phyloP scores from a whole-genome alignment of 306 rosid genomes.

The Herpetospermum pedunculosum region DNA sequence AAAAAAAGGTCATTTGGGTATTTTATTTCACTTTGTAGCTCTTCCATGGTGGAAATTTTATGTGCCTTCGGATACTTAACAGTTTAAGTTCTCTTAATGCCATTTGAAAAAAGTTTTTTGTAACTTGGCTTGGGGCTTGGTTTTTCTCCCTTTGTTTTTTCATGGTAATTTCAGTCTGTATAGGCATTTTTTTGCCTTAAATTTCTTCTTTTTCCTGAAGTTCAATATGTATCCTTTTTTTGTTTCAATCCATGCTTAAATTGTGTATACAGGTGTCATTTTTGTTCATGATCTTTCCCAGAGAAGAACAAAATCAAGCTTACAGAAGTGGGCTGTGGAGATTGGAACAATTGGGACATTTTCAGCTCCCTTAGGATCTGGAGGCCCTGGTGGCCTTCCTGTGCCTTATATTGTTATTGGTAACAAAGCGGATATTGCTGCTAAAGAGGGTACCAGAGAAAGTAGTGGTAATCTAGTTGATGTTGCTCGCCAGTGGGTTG shows the following conservation, averaged over 20 bases:
- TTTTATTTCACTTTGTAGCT: neutral
- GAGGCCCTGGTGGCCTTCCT: constrained; percentile 95
- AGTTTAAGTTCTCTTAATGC: neutral
- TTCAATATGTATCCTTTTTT: neutral
- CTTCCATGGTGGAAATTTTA: neutral
- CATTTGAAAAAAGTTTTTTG: neutral
- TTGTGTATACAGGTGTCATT: constrained; percentile 64
- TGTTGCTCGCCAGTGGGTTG: constrained; percentile 97
- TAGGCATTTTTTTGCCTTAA: neutral
- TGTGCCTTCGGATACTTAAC: neutral
- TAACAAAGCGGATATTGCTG: constrained; percentile 89
- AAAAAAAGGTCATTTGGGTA: neutral
- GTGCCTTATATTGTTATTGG: constrained; percentile 85
- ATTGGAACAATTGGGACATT: constrained; percentile 81
- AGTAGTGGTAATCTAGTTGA: constrained; percentile 98
- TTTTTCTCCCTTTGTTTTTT: neutral
- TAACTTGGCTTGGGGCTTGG: neutral
- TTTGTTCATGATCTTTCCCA: constrained; percentile 99
- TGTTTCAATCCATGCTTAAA: constrained; percentile 11
- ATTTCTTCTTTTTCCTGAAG: neutral
- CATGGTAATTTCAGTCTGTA: neutral
- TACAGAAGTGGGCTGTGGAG: constrained; percentile 95
- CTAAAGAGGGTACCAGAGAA: constrained; percentile 82
- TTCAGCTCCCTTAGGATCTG: constrained; percentile 92
- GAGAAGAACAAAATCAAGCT: constrained; percentile 82